Base-by-base conservation (phyloP, 2,329 filamentous ascomycete genomes). In the Allantophomopsis lycopodina region DNA sequence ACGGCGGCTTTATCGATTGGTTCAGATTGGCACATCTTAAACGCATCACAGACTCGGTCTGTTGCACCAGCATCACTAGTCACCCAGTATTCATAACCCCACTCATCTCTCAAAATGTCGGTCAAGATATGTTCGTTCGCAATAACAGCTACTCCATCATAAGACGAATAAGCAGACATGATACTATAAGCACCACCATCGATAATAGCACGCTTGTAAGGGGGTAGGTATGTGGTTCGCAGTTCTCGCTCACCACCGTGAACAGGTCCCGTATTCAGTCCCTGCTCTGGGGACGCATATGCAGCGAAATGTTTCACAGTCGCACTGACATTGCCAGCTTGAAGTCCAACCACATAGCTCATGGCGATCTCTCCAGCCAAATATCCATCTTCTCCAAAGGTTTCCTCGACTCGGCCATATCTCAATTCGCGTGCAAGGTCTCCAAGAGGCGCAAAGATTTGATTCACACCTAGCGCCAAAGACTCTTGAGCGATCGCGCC, bases 271-370 rank as follows among this genome's bases (percentile, higher is more conserved):
- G 74, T 78, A 53, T 86, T 86, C 34, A 86, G 56, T 2, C 81
- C 81, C 54, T 85, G 79, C 50, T 86, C 81, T 0, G 79, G 80
- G 1, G 65, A 64, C 36, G 69, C 79, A 51, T 76, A 84, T 1
- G 71, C 82, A 11, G 76, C 77, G 54, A 80, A 86, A 53, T 87
- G 82, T 61, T 86, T 87, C 36, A 86, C 76, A 57, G 75, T 84
- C 13, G 81, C 73, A 17, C 73, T 76, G 5, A 85, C 79, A 34
- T 76, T 76, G 28, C 66, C 63, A 11, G 66, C 67, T 54, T 86
- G 79, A 2, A 85, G 61, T 16, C 80, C 74, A 38, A 62, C 68
- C 32, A 76, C 63, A 40, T 71, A 71, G 21, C 66, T 62, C 48
- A 83, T 76, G 1, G 71, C 76, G 41, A 83, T 68, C 52, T 85